Percentiles rank a stretch among this genome's conserved stretches.
These are phyloP conservation scores for Trichoderma sp. DNA, from an alignment of 2,329 filamentous ascomycete species.

Conservation along the genomic window DNA sequence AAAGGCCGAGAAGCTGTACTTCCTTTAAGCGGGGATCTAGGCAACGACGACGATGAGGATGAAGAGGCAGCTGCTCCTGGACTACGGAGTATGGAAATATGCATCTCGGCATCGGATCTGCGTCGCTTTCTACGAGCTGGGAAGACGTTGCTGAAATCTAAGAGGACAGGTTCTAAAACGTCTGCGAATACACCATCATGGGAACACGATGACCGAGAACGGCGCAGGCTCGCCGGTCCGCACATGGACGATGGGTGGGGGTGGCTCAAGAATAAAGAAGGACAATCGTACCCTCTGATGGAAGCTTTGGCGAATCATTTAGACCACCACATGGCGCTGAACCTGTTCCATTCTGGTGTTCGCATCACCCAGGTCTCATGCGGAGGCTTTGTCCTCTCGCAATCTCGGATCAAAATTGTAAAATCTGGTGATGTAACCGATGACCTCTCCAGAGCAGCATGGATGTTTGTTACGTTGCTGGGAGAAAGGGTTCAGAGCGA, in stretches of 20 bases:
- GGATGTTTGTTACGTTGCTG: constrained; percentile 38
- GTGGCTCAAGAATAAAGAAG: constrained; percentile 39
- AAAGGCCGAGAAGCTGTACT: constrained; percentile 8
- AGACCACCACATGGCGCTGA: constrained; percentile 50
- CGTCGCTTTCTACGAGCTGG: constrained; percentile 45
- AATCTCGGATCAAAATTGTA: constrained; percentile 50
- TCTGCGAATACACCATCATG: constrained; percentile 24
- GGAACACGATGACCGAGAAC: constrained; percentile 36
- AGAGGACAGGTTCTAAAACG: constrained; percentile 10
- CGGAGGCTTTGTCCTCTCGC: constrained; percentile 53
- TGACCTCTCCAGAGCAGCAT: constrained; percentile 34
- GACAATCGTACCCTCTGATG: constrained; percentile 41
- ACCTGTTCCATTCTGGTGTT: constrained; percentile 56
- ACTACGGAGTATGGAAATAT: constrained; percentile 49
- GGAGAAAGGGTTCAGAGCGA: constrained; percentile 35
- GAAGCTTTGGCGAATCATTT: constrained; percentile 50
- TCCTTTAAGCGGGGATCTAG: not conserved
- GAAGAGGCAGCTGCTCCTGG: constrained; percentile 26
- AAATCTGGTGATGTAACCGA: constrained; percentile 31
- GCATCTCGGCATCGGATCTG: constrained; percentile 48
- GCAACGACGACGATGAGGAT: constrained; percentile 23
- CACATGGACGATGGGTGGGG: constrained; percentile 52
- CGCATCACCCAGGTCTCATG: constrained; percentile 53
- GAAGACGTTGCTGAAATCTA: constrained; percentile 20
- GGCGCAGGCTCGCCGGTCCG: constrained; percentile 46